Evolutionary conservation across 2,329 filamentous ascomycete genomes (phyloP).

Genomic region (Ophiocordyceps camponoti-floridani): DNA sequence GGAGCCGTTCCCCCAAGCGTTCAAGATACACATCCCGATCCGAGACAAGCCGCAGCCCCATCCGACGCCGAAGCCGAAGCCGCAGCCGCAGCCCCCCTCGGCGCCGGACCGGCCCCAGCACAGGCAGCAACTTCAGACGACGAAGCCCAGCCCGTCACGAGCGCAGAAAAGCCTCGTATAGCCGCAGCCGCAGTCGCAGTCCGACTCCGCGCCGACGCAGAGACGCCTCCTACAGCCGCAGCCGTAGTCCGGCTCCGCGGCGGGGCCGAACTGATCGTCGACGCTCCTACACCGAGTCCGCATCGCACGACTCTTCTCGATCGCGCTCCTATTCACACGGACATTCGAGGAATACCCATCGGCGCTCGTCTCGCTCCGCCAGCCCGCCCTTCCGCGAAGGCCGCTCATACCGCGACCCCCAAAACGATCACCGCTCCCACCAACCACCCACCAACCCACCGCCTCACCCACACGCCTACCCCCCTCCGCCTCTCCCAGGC

Average conservation of each 20-base stretch:
- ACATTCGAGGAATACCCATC: constrained; percentile 1
- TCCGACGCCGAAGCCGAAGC: constrained; percentile 12
- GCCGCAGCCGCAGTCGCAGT: constrained; percentile 15
- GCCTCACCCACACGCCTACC: not conserved
- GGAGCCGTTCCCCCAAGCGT: not conserved
- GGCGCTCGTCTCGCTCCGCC: constrained; percentile 8
- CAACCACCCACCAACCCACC: constrained; percentile 3
- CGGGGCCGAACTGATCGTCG: constrained; percentile 6
- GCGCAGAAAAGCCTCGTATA: not conserved
- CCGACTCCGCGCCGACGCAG: constrained; percentile 1
- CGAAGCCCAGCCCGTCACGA: constrained; percentile 8
- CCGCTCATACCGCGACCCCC: not conserved
- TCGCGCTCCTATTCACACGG: constrained; percentile 1
- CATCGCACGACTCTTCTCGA: constrained; percentile 1
- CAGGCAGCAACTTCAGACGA: not conserved
- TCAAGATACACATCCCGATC: constrained; percentile 1
- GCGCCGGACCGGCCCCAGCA: not conserved
- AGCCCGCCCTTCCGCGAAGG: constrained; percentile 1
- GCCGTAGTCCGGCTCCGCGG: constrained; percentile 6
- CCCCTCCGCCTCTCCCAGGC: not conserved
- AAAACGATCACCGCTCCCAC: constrained; percentile 9
- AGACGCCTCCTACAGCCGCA: constrained; percentile 10
- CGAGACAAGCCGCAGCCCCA: constrained; percentile 13
- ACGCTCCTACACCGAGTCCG: constrained; percentile 8
- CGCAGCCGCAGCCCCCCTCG: constrained; percentile 6